Evolutionary conservation across 2,329 filamentous ascomycete species (phyloP), one percentile per base, ranked within the genome.

Genomic region (Nannizziopsis barbatae): DNA sequence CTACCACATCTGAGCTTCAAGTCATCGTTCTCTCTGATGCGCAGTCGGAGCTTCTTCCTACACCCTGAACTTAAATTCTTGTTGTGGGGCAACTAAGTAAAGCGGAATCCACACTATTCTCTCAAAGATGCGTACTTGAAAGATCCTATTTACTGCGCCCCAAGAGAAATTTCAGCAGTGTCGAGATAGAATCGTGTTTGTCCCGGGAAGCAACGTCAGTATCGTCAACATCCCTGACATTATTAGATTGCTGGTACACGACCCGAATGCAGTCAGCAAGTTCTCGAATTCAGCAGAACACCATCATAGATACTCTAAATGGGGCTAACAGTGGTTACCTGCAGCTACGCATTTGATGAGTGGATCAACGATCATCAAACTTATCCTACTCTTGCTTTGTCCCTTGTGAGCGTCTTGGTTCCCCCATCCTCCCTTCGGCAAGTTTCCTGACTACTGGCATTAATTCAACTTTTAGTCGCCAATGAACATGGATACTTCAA

Each of bases 211-310:
- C 17, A 49, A 39, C 22, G 22, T 27, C 7, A n/a, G 15, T 33
- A n/a, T 39, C 39, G 33, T 36, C 20, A 49, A 20, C 39, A 42
- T 37, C 46, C 40, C 39, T 33, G 32, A 37, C 46, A 30, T 44
- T 12, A 22, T 20, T 18, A 33, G n/a, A 22, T 17, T 22, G 22
- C 44, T 46, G 18, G n/a, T 37, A 18, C 31, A 44, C 40, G 12
- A 27, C n/a, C n/a, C 46, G 40, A 44, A 48, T 38, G 40, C 38
- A 39, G 17, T 30, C 15, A 42, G 31, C 31, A 27, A 35, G 32
- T 20, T 49, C 46, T 49, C 46, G 46, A 49, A 49, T 38, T 49
- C 46, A 32, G 46, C 46, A 49, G 46, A 47, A 43, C 14, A 35
- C 46, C 43, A 49, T 49, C 37, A 49, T 39, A 20, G 33, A 20